Evolutionary conservation across 2,329 filamentous ascomycete species (phyloP).

Genomic region (Fusarium paranaense): DNA sequence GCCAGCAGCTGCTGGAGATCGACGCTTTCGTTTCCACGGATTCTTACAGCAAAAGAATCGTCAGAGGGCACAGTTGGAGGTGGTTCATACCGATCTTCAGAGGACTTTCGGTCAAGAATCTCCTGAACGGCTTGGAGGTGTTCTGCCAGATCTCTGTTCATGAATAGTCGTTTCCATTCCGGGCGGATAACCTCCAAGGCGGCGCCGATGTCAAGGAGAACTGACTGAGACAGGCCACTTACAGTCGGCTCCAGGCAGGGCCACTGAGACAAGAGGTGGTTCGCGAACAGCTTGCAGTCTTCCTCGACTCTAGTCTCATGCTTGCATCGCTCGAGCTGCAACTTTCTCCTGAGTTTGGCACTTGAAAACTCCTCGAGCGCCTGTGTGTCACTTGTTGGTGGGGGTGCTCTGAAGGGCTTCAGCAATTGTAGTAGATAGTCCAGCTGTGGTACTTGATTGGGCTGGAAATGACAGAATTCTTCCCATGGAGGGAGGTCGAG

Average conservation of each 20-base stretch:
- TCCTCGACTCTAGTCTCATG: constrained; percentile 39
- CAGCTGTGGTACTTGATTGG: constrained; percentile 33
- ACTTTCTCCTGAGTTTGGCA: constrained; percentile 36
- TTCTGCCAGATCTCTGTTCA: constrained; percentile 35
- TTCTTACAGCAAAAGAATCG: constrained; percentile 22
- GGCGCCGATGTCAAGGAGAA: constrained; percentile 38
- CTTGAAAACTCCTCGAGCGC: constrained; percentile 34
- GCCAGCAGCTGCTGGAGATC: constrained; percentile 31
- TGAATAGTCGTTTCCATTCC: constrained; percentile 42
- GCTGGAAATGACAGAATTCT: constrained; percentile 37
- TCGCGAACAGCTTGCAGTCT: constrained; percentile 36
- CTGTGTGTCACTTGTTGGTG: constrained; percentile 7
- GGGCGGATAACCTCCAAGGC: constrained; percentile 40
- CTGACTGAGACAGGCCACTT: constrained; percentile 11
- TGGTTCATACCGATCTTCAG: constrained; percentile 27
- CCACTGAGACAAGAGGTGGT: constrained; percentile 41
- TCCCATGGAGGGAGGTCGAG: constrained; percentile 33
- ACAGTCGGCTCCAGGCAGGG: constrained; percentile 40
- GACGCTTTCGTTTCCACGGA: constrained; percentile 34
- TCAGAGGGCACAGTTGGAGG: constrained; percentile 22
- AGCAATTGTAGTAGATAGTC: constrained; percentile 33
- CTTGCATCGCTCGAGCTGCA: constrained; percentile 30
- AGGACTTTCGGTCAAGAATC: constrained; percentile 30
- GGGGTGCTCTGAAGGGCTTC: constrained; percentile 31
- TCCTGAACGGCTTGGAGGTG: constrained; percentile 33